Evolutionary conservation across 2,329 filamentous ascomycete species (phyloP).

Genomic region (Pseudogymnoascus sp.): DNA sequence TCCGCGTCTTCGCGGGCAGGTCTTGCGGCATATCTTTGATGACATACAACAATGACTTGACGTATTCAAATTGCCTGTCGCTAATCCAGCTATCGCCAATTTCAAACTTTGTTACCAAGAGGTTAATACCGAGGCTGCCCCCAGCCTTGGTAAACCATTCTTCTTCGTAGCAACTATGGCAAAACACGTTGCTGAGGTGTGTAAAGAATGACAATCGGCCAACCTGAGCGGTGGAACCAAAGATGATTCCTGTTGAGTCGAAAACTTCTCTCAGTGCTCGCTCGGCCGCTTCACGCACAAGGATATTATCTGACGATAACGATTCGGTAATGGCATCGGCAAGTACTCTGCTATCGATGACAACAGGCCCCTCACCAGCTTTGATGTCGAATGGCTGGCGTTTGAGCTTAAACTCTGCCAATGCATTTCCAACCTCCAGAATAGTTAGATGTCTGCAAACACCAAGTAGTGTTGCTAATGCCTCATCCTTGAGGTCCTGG

Average conservation of each 20-base stretch:
- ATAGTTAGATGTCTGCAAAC: constrained; percentile 86
- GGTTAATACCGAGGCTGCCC: constrained; percentile 81
- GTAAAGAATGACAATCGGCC: constrained; percentile 77
- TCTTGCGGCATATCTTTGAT: constrained; percentile 98
- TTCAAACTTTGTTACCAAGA: constrained; percentile 76
- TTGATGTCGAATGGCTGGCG: constrained; percentile 75
- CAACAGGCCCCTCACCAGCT: constrained; percentile 78
- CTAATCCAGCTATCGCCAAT: constrained; percentile 78
- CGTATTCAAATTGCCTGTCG: constrained; percentile 77
- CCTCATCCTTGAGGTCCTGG: constrained; percentile 69
- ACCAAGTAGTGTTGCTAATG: constrained; percentile 67
- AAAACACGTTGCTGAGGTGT: constrained; percentile 75
- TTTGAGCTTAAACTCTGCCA: constrained; percentile 71
- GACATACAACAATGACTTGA: constrained; percentile 88
- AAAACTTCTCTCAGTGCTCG: constrained; percentile 71
- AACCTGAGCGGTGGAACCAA: constrained; percentile 65
- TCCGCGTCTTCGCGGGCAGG: constrained; percentile 79
- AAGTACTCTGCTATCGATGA: constrained; percentile 77
- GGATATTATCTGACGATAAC: constrained; percentile 73
- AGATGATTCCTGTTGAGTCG: constrained; percentile 67
- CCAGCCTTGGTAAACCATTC: constrained; percentile 99
- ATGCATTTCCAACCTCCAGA: constrained; percentile 78
- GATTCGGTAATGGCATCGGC: constrained; percentile 87
- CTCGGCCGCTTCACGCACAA: constrained; percentile 77
- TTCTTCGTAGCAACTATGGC: constrained; percentile 91